Evolutionary conservation across 371 early-diverging fungal genomes (phyloP).

Genomic region (Lichtheimia hyalospora): DNA sequence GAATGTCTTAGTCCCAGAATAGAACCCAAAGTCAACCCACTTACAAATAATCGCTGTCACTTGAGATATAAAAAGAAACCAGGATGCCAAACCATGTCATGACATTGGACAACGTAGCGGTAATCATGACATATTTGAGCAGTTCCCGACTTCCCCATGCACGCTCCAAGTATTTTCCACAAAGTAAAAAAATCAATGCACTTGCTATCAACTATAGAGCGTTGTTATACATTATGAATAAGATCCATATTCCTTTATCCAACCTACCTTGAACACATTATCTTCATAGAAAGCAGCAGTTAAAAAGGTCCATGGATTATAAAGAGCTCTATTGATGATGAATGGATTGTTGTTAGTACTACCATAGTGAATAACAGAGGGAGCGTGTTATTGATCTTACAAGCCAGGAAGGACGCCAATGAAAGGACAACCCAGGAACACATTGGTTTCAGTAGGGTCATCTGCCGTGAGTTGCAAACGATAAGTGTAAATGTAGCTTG

Average conservation of each 20-base stretch:
- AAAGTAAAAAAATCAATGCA: conserved; percentile 46
- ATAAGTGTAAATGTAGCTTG: conserved; percentile 31
- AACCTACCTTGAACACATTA: conserved; percentile 34
- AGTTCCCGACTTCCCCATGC: conserved; percentile 76
- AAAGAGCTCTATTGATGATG: conserved; percentile 23
- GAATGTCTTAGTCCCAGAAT: background rate
- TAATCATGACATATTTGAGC: conserved; percentile 60
- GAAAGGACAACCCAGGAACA: conserved; percentile 28
- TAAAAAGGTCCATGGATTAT: conserved; percentile 49
- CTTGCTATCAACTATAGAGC: conserved; percentile 45
- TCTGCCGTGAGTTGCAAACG: conserved; percentile 22
- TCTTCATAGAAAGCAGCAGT: conserved; percentile 46
- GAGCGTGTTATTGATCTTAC: conserved; percentile 22
- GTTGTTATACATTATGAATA: background rate
- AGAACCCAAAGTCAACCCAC: conserved; percentile 17
- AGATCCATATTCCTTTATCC: background rate
- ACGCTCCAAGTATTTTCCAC: conserved; percentile 77
- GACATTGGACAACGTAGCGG: conserved; percentile 56
- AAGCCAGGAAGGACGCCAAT: conserved; percentile 50
- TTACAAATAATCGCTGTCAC: conserved; percentile 61
- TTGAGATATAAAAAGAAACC: conserved; percentile 58
- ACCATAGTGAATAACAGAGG: too few relatives aligned
- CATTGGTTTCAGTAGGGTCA: conserved; percentile 14
- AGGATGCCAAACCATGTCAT: conserved; percentile 58
- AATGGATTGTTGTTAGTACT: background rate